Evolutionary conservation across 2,329 filamentous ascomycete species (phyloP), one percentile per base, ranked within the genome.

Genomic region (Stromatinia cepivora): DNA sequence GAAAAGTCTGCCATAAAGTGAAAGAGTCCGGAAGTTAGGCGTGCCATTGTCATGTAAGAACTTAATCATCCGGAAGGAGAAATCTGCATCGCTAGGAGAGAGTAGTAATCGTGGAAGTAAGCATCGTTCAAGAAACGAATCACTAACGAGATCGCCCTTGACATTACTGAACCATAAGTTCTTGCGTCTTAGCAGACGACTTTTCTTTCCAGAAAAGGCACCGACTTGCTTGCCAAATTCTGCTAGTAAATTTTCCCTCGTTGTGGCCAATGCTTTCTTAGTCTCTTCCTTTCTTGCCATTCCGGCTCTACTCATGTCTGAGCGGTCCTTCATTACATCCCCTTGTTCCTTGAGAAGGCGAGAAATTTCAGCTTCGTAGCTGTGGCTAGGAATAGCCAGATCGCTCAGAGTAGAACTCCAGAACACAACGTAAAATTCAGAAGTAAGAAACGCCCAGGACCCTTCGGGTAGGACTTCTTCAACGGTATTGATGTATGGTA

Each of bases 331-430:
- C 74, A 87, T 87, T 68, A 95, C 84, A 0, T 88, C 85, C 46
- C 87, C 84, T 61, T 90, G 86, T 76, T 90, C 88, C 68, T 87
- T 87, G 73, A 89, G 87, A 31, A 93, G 83, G 11, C 88, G 85
- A 28, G 88, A 86, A 48, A 90, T 88, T 77, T 96, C 93, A 22
- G 88, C 86, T 61, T 91, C 86, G 78, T 99, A 99, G 71, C 90
- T 91, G 46, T 88, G 85, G 71, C 88, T 88, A 1, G 92, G 92
- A 72, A 94, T 88, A 69, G 88, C 87, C 69, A 97, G 83, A 78
- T 99, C 94, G 58, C 91, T 89, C 4, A 96, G 85, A 39, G 93
- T 90, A 17, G 97, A 84, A 64, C 94, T 90, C 95, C 95, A 99
- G 80, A 99, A 99, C 0, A 91, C 92, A 56, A 92, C 88, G 76